These are phyloP conservation scores for Deinandra increscens DNA, from an alignment of 129 eudicot genomes.

Conservation along the genomic window DNA sequence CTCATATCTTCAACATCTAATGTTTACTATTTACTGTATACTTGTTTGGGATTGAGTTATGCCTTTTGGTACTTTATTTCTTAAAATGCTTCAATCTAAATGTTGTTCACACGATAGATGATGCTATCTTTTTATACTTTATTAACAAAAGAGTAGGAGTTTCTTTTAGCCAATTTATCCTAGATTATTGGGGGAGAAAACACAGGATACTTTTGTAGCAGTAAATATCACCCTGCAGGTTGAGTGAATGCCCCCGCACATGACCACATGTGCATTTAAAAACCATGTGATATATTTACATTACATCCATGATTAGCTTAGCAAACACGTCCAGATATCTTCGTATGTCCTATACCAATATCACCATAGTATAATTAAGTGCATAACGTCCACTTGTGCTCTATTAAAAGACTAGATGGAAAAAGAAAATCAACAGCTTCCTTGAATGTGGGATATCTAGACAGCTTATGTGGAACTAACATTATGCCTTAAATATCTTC, in stretches of 20 bases:
- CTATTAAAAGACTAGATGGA: background rate
- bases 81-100: background rate
- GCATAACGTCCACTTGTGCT: conserved; percentile 4
- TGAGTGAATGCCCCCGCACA: background rate
- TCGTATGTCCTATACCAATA: conserved; percentile 9
- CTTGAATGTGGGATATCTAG: background rate
- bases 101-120: background rate
- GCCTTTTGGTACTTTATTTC: background rate
- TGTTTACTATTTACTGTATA: background rate
- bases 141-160: background rate
- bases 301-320: conserved; percentile 1
- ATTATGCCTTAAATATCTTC: background rate
- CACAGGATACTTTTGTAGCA: background rate
- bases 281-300: background rate
- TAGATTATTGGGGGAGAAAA: background rate
- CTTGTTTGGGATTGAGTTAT: background rate
- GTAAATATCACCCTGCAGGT: background rate
- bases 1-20: background rate
- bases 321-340: background rate
- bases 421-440: background rate
- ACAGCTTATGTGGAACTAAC: background rate
- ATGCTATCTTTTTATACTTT: background rate
- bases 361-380: background rate
- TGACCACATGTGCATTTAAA: background rate
- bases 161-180: background rate